Evolutionary conservation across 805 yeast species (phyloP).

Genomic region (Lipomyces sp.): DNA sequence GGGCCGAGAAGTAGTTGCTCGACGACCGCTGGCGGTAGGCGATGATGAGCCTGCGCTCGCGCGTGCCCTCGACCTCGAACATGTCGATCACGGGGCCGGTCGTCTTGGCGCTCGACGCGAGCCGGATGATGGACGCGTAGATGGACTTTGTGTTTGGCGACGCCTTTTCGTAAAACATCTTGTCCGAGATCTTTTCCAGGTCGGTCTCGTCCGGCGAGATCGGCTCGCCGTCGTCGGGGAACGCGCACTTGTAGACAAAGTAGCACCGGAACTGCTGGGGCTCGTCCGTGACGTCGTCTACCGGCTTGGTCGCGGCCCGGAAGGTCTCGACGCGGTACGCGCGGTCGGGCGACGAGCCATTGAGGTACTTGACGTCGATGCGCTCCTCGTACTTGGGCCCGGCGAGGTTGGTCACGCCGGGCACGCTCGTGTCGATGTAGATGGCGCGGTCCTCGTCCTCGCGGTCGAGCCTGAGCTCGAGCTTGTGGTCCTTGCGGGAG

Average conservation of each 20-base stretch:
- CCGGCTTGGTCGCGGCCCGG: conserved; percentile 53
- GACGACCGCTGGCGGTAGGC: conserved; percentile 84
- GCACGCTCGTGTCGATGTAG: conserved; percentile 69
- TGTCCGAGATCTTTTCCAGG: conserved; percentile 70
- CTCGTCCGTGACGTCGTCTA: conserved; percentile 44
- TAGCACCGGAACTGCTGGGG: conserved; percentile 60
- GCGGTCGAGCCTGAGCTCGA: conserved; percentile 72
- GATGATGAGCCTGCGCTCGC: conserved; percentile 82
- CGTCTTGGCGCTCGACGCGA: conserved; percentile 60
- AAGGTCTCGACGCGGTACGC: conserved; percentile 76
- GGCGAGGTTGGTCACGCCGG: conserved; percentile 45
- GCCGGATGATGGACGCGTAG: conserved; percentile 67
- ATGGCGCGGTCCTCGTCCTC: conserved; percentile 85
- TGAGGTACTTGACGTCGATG: conserved; percentile 76
- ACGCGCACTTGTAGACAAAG: conserved; percentile 76
- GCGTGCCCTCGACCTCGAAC: conserved; percentile 70
- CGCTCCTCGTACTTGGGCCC: conserved; percentile 37
- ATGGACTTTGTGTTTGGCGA: conserved; percentile 73
- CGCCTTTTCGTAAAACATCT: conserved; percentile 71
- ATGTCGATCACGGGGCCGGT: conserved; percentile 76
- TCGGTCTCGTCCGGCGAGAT: conserved; percentile 45
- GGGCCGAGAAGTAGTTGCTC: conserved; percentile 81
- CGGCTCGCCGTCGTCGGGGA: conserved; percentile 38
- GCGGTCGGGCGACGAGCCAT: conserved; percentile 37
- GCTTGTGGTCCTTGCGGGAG: conserved; percentile 55